Base-by-base conservation (phyloP, 768 basidiomycete species). In the Fistulinella prunicolor region DNA sequence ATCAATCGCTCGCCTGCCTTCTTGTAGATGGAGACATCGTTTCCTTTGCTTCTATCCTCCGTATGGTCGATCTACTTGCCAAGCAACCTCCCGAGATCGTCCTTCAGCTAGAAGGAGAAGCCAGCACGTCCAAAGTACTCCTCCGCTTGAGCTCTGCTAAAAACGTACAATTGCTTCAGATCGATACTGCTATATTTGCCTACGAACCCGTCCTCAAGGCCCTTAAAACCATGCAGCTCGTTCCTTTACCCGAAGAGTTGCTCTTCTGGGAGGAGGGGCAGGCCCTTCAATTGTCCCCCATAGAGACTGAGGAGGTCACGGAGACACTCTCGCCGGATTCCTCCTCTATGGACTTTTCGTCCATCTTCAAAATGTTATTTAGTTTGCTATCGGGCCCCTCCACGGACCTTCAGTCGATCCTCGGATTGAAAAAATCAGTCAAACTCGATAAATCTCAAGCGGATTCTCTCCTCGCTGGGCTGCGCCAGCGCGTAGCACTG, bases 181-280 rank as follows among this genome's bases (percentile, higher is more conserved):
- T 85, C 22, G 77, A 86, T 54, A 80, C 79, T 0, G 80, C 82
- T 0, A 48, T 85, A 3, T 86, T 86, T 53, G 69, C 85, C 0
- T 86, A 76, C 42, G 77, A 84, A 55, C 82, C 83, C 0, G 69
- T 86, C 24, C 71, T 88, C 17, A 74, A 68, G 32, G 78, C 74
- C 1, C 69, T 88, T n/a, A 75, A 85, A 63, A 60, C 70, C 28
- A 75, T 71, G 53, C 69, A 47, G 9, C 52, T 53, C 2, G 58
- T 86, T 10, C 78, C 82, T 1, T 64, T 86, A 2, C 63, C 73
- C 0, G 60, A 68, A 1, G 83, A 85, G 50, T 53, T 87, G 3
- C 52, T 86, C 7, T 71, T 78, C 23, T 86, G 84, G 83, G 65
- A 70, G 1, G 56, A 69, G 2, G 68, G 58, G 10, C 24, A 48